phyloP scores from a whole-genome alignment of 2,329 filamentous ascomycete genomes.

The Endoconidiophora polonica region DNA sequence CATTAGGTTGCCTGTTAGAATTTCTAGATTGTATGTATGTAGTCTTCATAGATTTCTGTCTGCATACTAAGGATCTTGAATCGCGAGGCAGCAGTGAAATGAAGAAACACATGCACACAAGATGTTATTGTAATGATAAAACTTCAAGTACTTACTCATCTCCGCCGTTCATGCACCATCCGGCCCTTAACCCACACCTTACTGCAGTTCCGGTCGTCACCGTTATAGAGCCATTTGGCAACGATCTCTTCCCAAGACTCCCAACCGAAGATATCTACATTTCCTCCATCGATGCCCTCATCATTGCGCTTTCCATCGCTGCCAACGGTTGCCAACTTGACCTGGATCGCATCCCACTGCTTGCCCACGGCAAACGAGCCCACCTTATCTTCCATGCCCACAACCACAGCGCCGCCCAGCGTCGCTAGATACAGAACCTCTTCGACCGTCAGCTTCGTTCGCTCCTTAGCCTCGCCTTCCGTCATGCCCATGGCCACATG shows the following conservation, averaged over 20 bases:
- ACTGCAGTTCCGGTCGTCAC: constrained; percentile 79
- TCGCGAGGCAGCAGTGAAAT: no score
- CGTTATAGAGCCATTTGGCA: constrained; percentile 88
- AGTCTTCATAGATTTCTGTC: no score
- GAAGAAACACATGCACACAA: background rate
- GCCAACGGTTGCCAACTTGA: constrained; percentile 41
- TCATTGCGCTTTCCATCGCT: constrained; percentile 22
- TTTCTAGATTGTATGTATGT: no score
- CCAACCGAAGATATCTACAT: constrained; percentile 80
- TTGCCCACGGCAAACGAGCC: constrained; percentile 75
- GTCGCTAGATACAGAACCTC: constrained; percentile 81
- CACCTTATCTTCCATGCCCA: constrained; percentile 54
- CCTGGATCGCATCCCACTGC: constrained; percentile 80
- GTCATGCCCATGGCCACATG: constrained; percentile 42
- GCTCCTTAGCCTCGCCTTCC: constrained; percentile 24
- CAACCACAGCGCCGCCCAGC: constrained; percentile 65
- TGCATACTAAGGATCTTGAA: no score
- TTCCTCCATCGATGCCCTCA: constrained; percentile 30
- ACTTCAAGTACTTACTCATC: background rate
- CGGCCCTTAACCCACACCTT: constrained; percentile 79
- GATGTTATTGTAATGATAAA: background rate
- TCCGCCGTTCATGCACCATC: constrained; percentile 50
- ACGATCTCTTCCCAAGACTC: constrained; percentile 76
- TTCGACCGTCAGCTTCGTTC: constrained; percentile 58
- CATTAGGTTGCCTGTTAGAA: no score